Base-by-base conservation (phyloP, 495 filamentous ascomycete species). In the Glarea lozoyensis region DNA sequence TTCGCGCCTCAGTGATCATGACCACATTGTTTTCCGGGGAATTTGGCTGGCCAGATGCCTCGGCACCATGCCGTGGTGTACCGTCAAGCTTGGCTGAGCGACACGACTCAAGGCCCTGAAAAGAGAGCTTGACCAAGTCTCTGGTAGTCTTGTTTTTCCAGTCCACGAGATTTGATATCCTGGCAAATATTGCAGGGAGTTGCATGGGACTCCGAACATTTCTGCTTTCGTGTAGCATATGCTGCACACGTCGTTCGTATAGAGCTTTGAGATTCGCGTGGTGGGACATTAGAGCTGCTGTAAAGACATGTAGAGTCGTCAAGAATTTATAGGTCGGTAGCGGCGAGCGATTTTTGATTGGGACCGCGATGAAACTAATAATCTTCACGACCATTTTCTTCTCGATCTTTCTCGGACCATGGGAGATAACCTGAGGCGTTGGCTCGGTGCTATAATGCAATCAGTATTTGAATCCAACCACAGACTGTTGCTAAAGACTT, bases 41-140 rank as follows among this genome's bases (percentile, higher is more conserved):
- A 31, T 41, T 37, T 22, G 52, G 46, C 40, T 61, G 41, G 33
- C 49, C 46, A 15, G 1, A 11, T 10, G 21, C 4, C 19, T 22
- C 1, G 13, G 18, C 13, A 19, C 25, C 16, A n/a, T 4, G 3
- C 22, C 16, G 2, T 38, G 30, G 9, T 21, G 15, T 15, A 18
- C 18, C 10, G 2, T 13, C 16, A 20, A 3, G 30, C 37, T 38
- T 35, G 12, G 27, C 23, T 29, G 22, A 15, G 36, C 2, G 15
- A 15, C 13, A 9, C 37, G 49, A 30, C 37, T 61, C 54, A 22
- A 73, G 52, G 15, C 70, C 69, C 42, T 69, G 68, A 37, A 73
- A 76, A 6, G 59, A 62, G 30, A 83, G 53, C 24, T 65, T 65
- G 17, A 82, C 62, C 10, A 66, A 64, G 31, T 80, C 70, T 29